Conservation (phyloP, 108 stramenopile species). For the Skeletonema marinoi region DNA sequence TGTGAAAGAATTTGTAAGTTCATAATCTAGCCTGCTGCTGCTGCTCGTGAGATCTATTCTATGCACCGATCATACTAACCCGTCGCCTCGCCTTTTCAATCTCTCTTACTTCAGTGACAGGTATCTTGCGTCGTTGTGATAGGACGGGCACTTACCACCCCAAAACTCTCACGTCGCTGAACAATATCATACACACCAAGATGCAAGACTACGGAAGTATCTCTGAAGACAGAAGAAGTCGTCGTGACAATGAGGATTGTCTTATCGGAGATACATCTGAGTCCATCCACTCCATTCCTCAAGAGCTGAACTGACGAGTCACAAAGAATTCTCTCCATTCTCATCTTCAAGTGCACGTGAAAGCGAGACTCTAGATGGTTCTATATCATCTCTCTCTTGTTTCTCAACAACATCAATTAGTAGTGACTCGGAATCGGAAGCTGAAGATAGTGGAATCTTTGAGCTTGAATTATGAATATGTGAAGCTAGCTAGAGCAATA, state of each 20-base stretch:
- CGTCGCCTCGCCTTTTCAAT: neutral
- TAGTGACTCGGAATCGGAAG: neutral
- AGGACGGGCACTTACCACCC: neutral
- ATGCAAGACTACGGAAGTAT: neutral
- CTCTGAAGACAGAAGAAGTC: neutral
- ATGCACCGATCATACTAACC: neutral
- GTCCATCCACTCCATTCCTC: too few species aligned
- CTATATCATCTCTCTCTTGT: neutral
- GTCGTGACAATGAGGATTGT: neutral
- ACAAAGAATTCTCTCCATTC: too few species aligned
- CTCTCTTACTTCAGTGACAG: neutral
- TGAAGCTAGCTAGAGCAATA: neutral
- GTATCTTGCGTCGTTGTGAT: neutral
- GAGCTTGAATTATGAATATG: neutral
- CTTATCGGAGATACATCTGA: neutral
- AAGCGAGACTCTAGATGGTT: too few species aligned
- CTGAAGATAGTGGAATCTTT: neutral
- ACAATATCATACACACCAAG: neutral
- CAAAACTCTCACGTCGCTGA: neutral
- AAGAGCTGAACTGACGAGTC: too few species aligned
- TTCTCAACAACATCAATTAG: neutral
- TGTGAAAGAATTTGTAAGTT: neutral
- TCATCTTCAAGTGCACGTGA: too few species aligned
- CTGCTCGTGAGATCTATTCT: neutral
- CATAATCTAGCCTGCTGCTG: neutral